Base-by-base conservation (phyloP, 495 filamentous ascomycete genomes). In the Bacidia rubella region DNA sequence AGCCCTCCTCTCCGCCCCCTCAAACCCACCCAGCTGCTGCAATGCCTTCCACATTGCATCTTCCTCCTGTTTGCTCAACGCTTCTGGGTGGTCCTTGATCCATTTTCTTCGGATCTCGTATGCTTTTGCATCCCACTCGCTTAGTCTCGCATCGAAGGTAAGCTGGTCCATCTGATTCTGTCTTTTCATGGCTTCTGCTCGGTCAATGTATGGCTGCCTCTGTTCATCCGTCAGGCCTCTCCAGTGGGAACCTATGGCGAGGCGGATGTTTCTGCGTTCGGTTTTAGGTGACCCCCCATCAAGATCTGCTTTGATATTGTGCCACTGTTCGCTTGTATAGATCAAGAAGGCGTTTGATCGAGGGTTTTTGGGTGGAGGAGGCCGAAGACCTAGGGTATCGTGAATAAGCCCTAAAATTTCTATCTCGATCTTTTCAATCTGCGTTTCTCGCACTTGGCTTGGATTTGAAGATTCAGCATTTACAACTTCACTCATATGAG, bases 231-330 rank as follows among this genome's bases (percentile, higher is more conserved):
- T 59, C 0, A 85, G 82, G 51, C 85, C 81, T 55, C 84, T 81
- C 92, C 92, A 98, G 85, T 88, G 89, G 59, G 81, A 79, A 17
- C 88, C 86, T 19, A 90, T 73, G 54, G 85, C 85, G 9, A 78
- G 74, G 29, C 92, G 82, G 47, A 98, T 81, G 56, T 92, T 87
- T 57, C 90, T 75, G 42, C 78, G 75, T 1, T 71, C 68, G 1
- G 77, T 78, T 54, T 75, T 90, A 1, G 81, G 80, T 3, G 80
- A 76, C 1, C 74, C 74, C 40, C 81, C 78, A 50, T 89, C 86
- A 57, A 86, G 87, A 55, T 78, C 71, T 26, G 69, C 70, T 57
- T 87, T 86, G 60, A 83, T 87, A 49, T 73, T 75, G 21, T 79
- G 74, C 82, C 85, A 94, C 58, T 82, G 76, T 49, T 85, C 84